Conservation (phyloP, 2,329 filamentous ascomycete species). For the Epichloe aotearoae region DNA sequence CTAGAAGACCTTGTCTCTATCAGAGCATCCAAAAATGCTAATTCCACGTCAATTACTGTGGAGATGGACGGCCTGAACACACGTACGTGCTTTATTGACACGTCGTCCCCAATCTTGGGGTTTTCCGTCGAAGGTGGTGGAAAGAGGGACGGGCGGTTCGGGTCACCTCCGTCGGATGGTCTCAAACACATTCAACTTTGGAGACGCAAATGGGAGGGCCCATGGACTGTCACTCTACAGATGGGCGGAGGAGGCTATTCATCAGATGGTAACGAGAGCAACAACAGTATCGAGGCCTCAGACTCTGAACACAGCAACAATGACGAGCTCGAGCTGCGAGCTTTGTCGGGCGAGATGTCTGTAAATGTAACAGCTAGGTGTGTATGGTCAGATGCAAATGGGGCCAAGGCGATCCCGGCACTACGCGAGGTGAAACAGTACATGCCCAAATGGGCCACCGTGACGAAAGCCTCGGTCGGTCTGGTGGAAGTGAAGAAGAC, state of each 20-base stretch:
- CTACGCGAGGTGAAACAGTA: slow-evolving; percentile 68
- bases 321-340: slow-evolving; percentile 9
- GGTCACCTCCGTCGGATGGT: slow-evolving; percentile 47
- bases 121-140: slow-evolving; percentile 51
- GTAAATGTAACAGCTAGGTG: slow-evolving; percentile 63
- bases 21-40: slow-evolving; percentile 19
- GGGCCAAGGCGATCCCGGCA: slow-evolving; percentile 59
- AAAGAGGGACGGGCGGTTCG: slow-evolving; percentile 50
- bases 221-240: slow-evolving; percentile 50
- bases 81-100: slow-evolving; percentile 61
- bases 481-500: slow-evolving; percentile 67
- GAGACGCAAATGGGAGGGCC: slow-evolving; percentile 64
- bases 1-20: slow-evolving; percentile 48
- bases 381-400: slow-evolving; percentile 79
- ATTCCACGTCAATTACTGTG: slow-evolving; percentile 43
- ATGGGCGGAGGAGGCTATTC: slow-evolving; percentile 9
- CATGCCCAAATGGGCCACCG: slow-evolving; percentile 65
- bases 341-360: slow-evolving; percentile 25
- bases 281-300: neutral
- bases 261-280: neutral
- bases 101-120: slow-evolving; percentile 51
- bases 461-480: slow-evolving; percentile 64
- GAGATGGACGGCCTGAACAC: slow-evolving; percentile 61
- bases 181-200: slow-evolving; percentile 62
- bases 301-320: neutral